These are phyloP conservation scores for Adenanthera pavonina DNA, from an alignment of 306 rosid species.

Conservation along the genomic window DNA sequence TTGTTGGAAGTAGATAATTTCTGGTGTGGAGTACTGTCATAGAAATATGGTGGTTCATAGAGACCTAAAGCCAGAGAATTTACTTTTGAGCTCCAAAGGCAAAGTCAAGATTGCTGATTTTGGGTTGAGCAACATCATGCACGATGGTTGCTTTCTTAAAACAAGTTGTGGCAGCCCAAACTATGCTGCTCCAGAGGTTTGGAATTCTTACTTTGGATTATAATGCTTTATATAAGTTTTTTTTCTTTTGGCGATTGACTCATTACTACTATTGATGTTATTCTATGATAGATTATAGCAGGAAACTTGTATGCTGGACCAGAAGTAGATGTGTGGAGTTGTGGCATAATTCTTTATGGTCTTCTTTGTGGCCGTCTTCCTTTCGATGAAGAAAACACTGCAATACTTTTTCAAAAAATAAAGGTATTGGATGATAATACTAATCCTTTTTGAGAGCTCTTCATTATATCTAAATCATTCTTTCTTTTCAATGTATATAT, in stretches of 20 bases:
- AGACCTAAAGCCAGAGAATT: slow-evolving; percentile 88
- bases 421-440: slow-evolving; percentile 23
- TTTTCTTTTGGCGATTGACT: too few relatives aligned
- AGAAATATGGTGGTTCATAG: slow-evolving; percentile 94
- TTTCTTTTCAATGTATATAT: slow-evolving; percentile 37
- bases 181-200: slow-evolving; percentile 94
- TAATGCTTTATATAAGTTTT: too few relatives aligned
- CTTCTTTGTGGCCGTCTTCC: slow-evolving; percentile 93
- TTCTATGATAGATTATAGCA: slow-evolving; percentile 40
- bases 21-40: slow-evolving; percentile 95
- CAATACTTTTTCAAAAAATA: slow-evolving; percentile 63
- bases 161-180: slow-evolving; percentile 94
- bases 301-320: slow-evolving; percentile 59
- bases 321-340: slow-evolving; percentile 52
- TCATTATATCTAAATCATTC: not conserved
- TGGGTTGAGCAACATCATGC: slow-evolving; percentile 45
- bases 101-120: too few relatives aligned
- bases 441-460: slow-evolving; percentile 2
- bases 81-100: slow-evolving; percentile 50
- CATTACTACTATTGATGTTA: too few relatives aligned
- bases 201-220: slow-evolving; percentile 10
- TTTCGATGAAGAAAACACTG: slow-evolving; percentile 77
- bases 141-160: slow-evolving; percentile 52
- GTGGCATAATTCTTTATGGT: slow-evolving; percentile 53
- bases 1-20: slow-evolving; percentile 67